Evolutionary conservation across 305 asterid genomes (phyloP).

Genomic region (Euphrasia arctica): DNA sequence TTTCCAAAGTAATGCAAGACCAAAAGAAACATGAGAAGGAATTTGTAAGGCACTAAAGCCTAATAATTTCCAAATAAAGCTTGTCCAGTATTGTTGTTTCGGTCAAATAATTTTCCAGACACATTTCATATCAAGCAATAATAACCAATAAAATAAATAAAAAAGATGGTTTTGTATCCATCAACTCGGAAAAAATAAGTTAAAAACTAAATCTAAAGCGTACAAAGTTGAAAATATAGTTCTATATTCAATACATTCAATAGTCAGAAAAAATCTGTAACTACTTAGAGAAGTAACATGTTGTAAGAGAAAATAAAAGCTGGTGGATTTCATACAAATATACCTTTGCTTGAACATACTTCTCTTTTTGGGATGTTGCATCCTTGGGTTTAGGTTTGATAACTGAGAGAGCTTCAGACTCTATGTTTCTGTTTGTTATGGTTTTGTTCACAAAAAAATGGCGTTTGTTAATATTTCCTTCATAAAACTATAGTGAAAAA

Average conservation of each 20-base stretch:
- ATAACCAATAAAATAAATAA: background rate
- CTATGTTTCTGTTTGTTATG: constrained; percentile 38
- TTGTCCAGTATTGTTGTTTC: background rate
- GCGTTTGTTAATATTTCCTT: constrained; percentile 13
- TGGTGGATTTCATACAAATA: constrained; percentile 15
- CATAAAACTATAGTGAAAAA: constrained; percentile 11
- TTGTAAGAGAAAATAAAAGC: constrained; percentile 23
- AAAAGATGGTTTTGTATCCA: constrained; percentile 2
- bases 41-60: background rate
- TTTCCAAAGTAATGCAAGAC: constrained; percentile 20
- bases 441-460: constrained; percentile 19
- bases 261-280: background rate
- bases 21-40: constrained; percentile 17
- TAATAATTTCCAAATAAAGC: constrained; percentile 8
- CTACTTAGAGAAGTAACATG: constrained; percentile 11
- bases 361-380: constrained; percentile 63
- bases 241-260: background rate
- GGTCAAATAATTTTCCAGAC: constrained; percentile 20
- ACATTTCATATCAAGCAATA: constrained; percentile 8
- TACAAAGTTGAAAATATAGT: constrained; percentile 7
- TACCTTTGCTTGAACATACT: constrained; percentile 90
- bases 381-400: constrained; percentile 71
- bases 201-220: constrained; percentile 15
- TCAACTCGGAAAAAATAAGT: constrained; percentile 20
- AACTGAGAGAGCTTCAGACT: constrained; percentile 43